Evolutionary conservation across 768 basidiomycete genomes (phyloP).

Genomic region (Chalciporus pseudorubinellus): DNA sequence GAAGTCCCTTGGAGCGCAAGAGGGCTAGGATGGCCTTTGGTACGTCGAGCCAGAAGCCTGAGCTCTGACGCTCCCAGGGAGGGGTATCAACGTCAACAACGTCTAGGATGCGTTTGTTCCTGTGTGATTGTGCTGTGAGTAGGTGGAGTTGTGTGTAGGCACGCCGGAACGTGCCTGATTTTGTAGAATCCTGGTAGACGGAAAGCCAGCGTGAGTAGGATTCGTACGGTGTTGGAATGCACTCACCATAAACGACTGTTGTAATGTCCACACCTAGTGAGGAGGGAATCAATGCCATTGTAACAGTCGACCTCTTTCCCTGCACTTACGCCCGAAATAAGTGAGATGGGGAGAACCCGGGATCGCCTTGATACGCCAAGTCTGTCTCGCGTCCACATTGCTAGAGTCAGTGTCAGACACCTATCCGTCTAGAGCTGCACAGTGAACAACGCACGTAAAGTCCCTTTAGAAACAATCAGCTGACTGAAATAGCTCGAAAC

Average conservation of each 20-base stretch:
- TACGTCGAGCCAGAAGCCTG: conserved; percentile 80
- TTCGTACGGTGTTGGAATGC: not conserved
- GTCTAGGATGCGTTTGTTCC: conserved; percentile 67
- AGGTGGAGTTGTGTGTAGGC: not conserved
- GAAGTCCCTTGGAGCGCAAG: conserved; percentile 53
- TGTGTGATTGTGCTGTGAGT: conserved; percentile 23
- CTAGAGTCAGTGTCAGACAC: conserved; percentile 34
- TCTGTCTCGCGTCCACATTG: conserved; percentile 74
- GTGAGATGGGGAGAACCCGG: conserved; percentile 51
- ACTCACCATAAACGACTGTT: conserved; percentile 72
- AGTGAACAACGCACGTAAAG: conserved; percentile 55
- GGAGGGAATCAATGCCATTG: conserved; percentile 1
- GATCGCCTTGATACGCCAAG: conserved; percentile 69
- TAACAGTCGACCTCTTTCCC: not conserved
- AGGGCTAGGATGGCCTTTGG: conserved; percentile 50
- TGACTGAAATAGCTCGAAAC: not conserved
- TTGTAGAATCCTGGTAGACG: conserved; percentile 78
- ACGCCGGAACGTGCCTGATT: conserved; percentile 46
- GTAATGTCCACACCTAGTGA: conserved; percentile 61
- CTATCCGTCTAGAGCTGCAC: not conserved
- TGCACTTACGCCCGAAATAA: conserved; percentile 70
- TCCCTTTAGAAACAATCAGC: conserved; percentile 44
- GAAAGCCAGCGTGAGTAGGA: not conserved
- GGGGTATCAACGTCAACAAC: conserved; percentile 75
- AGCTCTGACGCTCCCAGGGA: conserved; percentile 70